These are phyloP conservation scores for Pythium coloratum DNA, from an alignment of 352 stramenopile genomes.

Conservation along the genomic window DNA sequence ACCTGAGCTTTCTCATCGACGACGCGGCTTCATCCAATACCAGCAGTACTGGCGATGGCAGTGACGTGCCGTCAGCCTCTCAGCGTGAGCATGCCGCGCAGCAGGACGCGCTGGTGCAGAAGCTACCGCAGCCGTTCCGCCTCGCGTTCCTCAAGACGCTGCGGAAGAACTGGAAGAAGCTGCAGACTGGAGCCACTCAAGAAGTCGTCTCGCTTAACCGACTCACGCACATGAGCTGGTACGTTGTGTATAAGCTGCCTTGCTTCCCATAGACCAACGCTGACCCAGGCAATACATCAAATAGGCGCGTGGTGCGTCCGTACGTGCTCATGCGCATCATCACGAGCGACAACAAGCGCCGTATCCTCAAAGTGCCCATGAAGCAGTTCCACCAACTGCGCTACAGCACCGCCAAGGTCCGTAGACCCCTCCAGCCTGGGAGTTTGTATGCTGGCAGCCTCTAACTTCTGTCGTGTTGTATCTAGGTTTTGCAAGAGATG, in stretches of 20 bases:
- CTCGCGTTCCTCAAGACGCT: constrained; percentile 47
- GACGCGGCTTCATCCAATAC: neutral
- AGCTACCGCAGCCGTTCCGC: constrained; percentile 46
- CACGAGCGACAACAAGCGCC: constrained; percentile 44
- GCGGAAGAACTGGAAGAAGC: constrained; percentile 20
- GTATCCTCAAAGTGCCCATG: constrained; percentile 49
- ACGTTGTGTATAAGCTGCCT: constrained; percentile 3
- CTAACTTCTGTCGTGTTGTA: neutral
- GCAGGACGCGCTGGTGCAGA: constrained; percentile 36
- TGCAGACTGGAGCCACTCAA: constrained; percentile 4
- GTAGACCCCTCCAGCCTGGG: neutral
- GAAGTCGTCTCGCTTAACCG: constrained; percentile 22
- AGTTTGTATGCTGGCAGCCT: neutral
- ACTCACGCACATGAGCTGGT: constrained; percentile 44
- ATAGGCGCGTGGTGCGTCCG: constrained; percentile 17
- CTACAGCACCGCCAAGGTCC: constrained; percentile 63
- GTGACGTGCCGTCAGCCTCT: constrained; percentile 17
- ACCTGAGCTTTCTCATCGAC: constrained; percentile 55
- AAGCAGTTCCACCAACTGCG: constrained; percentile 77
- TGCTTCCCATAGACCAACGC: neutral
- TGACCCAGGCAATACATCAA: neutral
- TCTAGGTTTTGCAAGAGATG: constrained; percentile 71
- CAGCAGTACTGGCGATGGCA: neutral
- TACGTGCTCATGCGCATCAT: constrained; percentile 52
- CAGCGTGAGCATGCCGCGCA: constrained; percentile 34